Evolutionary conservation across 768 basidiomycete species (phyloP), one percentile per base, ranked within the genome.

Genomic region (Auricularia heimuer): DNA sequence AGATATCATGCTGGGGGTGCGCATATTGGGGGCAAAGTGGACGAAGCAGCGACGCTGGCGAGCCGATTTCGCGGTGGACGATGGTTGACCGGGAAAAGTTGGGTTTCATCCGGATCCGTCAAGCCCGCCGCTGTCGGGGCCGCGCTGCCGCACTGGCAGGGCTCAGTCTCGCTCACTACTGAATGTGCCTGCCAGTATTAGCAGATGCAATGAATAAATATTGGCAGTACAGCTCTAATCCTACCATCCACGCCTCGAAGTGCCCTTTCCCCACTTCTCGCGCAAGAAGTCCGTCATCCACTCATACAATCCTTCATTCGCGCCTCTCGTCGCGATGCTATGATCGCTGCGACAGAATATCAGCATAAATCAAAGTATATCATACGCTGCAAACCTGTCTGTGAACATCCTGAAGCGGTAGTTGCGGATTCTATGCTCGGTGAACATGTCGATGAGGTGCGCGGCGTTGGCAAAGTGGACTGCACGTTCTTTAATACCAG

Each of bases 331-430:
- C 37, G 66, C 74, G 69, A 98, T 96, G 10, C 78, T 71, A 71
- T 97, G 96, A 72, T 95, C 92, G 69, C 93, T 95, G 73, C 56
- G 64, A 64, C 51, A 61, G 33, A 39, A 37, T 14, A 72, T 64
- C 67, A 68, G 37, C 58, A 21, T 35, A 21, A 21, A 60, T 24
- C 35, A 29, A 4, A n/a, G 10, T 56, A 60, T 33, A 24, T 56
- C 29, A 67, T 73, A 66, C 45, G 65, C 33, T 58, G 58, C 58
- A 71, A 65, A 92, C 89, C 92, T 93, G 76, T 99, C 97, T 29
- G 94, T 94, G 76, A 98, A 99, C 91, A 98, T 92, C 72, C 95
- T 84, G 77, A 98, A 97, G 71, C 88, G 82, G 71, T 88, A 90
- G 66, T 82, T 81, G 70, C 88, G 80, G 56, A 98, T 83, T 64